phyloP scores from a whole-genome alignment of 2,329 filamentous ascomycete genomes.

The Piedraia hortae region DNA sequence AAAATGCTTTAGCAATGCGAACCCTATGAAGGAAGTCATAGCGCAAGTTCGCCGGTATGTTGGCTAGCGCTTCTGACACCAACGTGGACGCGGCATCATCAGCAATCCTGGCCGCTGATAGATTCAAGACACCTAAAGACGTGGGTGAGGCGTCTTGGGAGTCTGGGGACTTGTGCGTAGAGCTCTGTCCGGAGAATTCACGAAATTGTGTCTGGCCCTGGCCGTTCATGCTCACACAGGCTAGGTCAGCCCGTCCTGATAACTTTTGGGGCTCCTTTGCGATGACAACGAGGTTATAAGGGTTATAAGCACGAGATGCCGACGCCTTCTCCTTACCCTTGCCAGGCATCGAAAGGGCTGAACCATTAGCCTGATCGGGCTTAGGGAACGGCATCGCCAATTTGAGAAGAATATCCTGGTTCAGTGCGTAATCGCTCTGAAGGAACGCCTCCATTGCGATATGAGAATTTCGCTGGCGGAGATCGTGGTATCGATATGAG shows the following conservation, averaged over 20 bases:
- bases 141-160: slow-evolving; percentile 6
- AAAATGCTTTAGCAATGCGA: slow-evolving; percentile 56
- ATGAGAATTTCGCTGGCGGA: slow-evolving; percentile 37
- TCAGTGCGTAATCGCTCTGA: slow-evolving; percentile 47
- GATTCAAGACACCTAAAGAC: slow-evolving; percentile 28
- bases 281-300: slow-evolving; percentile 60
- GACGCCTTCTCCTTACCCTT: slow-evolving; percentile 53
- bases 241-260: slow-evolving; percentile 34
- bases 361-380: slow-evolving; percentile 21
- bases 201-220: slow-evolving; percentile 26
- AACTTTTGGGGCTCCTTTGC: slow-evolving; percentile 23
- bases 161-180: slow-evolving; percentile 22
- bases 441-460: slow-evolving; percentile 36
- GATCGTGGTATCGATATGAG: slow-evolving; percentile 76
- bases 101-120: slow-evolving; percentile 25
- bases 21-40: slow-evolving; percentile 72
- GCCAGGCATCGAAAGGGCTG: slow-evolving; percentile 16
- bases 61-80: slow-evolving; percentile 18
- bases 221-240: slow-evolving; percentile 53
- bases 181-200: slow-evolving; percentile 28
- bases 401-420: slow-evolving; percentile 54
- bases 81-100: slow-evolving; percentile 17
- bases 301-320: slow-evolving; percentile 32
- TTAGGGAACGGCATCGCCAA: slow-evolving; percentile 60
- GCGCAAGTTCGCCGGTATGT: slow-evolving; percentile 42